Conservation (phyloP, 2,329 filamentous ascomycete genomes). For the Lasiodiplodia citricola region DNA sequence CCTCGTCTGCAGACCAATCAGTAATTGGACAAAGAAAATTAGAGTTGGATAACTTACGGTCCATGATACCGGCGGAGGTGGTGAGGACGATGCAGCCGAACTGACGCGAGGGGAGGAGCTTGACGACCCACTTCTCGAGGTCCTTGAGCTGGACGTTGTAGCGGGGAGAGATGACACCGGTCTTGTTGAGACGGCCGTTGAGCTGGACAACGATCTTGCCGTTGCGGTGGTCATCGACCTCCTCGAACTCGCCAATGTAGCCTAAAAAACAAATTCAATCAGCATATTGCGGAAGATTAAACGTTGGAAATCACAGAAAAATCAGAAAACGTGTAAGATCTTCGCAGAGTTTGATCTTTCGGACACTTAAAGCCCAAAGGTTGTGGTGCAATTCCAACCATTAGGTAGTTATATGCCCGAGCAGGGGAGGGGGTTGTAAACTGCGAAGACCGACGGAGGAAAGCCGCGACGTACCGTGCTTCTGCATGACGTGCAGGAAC, state of each 20-base stretch:
- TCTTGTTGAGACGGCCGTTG: constrained; percentile 99
- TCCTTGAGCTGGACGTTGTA: constrained; percentile 99
- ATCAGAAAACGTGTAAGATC: constrained; percentile 97
- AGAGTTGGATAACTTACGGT: constrained; percentile 49
- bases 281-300: constrained; percentile 95
- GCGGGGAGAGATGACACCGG: constrained; percentile 97
- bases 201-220: constrained; percentile 99
- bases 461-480: constrained; percentile 80
- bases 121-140: constrained; percentile 99
- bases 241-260: constrained; percentile 99
- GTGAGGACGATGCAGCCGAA: constrained; percentile 99
- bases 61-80: constrained; percentile 99
- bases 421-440: constrained; percentile 43
- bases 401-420: constrained; percentile 99
- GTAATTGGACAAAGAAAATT: background rate
- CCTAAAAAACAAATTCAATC: constrained; percentile 63
- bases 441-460: constrained; percentile 21
- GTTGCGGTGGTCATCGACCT: constrained; percentile 98
- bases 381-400: constrained; percentile 81
- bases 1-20: constrained; percentile 70
- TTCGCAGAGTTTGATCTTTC: constrained; percentile 84
- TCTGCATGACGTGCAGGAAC: constrained; percentile 99
- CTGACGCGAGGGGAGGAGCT: constrained; percentile 98
- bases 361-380: constrained; percentile 99
- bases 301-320: constrained; percentile 81